A percentile compares a stretch with the other conserved stretches of the same genome.
phyloP scores from a whole-genome alignment of 805 yeast species.

The Ogataea parapolymorpha region DNA sequence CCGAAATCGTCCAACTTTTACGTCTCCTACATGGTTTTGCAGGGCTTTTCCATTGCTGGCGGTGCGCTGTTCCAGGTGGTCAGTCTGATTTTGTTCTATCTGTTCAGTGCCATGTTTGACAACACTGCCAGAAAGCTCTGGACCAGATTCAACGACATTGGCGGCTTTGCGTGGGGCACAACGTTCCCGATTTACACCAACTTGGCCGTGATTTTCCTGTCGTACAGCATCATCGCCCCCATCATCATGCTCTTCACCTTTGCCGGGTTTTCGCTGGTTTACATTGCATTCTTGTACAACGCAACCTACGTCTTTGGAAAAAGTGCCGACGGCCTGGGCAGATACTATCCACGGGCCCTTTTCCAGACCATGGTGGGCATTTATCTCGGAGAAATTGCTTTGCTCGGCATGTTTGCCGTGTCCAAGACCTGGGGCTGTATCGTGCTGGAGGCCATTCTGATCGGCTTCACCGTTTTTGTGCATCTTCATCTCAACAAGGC shows the following conservation, averaged over 20 bases:
- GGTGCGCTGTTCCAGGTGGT: conserved; percentile 63
- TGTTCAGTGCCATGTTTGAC: conserved; percentile 56
- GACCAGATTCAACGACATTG: conserved; percentile 52
- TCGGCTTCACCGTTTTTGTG: conserved; percentile 62
- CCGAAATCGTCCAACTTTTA: conserved; percentile 75
- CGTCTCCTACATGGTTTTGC: conserved; percentile 63
- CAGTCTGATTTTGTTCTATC: conserved; percentile 55
- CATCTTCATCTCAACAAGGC: conserved; percentile 66
- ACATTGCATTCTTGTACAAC: conserved; percentile 76
- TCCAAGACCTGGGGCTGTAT: conserved; percentile 96
- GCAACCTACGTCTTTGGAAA: conserved; percentile 67
- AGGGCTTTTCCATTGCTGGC: conserved; percentile 64
- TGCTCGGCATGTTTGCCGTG: conserved; percentile 82
- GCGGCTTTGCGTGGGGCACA: conserved; percentile 67
- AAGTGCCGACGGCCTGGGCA: conserved; percentile 73
- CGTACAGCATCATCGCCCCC: conserved; percentile 77
- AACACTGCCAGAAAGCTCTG: conserved; percentile 65
- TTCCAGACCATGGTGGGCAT: conserved; percentile 87
- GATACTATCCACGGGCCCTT: conserved; percentile 82
- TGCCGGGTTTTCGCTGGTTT: conserved; percentile 66
- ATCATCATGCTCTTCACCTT: conserved; percentile 72
- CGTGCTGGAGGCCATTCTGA: conserved; percentile 64
- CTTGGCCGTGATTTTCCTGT: conserved; percentile 63
- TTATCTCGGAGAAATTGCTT: conserved; percentile 81
- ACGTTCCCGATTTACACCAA: conserved; percentile 72